Evolutionary conservation across 2,329 filamentous ascomycete genomes (phyloP), one percentile per base, ranked within the genome.

Genomic region (Venturia carpophila): DNA sequence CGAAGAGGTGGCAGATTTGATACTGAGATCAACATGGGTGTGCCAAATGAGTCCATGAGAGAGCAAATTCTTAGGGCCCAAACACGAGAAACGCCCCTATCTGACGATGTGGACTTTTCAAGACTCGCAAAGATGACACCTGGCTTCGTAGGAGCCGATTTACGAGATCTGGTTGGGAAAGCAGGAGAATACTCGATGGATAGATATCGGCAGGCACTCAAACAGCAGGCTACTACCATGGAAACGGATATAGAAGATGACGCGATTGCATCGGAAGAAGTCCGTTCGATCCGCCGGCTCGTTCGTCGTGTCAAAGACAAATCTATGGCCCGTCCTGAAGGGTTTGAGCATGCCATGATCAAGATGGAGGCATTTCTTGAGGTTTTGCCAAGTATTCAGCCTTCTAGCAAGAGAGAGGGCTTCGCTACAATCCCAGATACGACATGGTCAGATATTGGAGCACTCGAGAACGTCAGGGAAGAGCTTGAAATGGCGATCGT

Each of bases 351-450:
- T 15, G 78, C 85, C 15, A 77, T 79, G 0, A 84, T 90, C 56
- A 83, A 82, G 1, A 86, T 89, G 79, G 75, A 80, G 74, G 77
- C 96, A 68, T 94, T 97, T 75, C 79, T 88, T 30, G 79, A 81
- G 1, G 92, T 92, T 2, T 82, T 97, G 3, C 85, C 89, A 11
- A 84, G 84, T 66, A 84, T 96, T 67, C 84, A 91, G 73, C 86
- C 92, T 34, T 93, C 91, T 1, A 89, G 89, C 6, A 92, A 93
- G 74, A 87, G 92, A 62, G 93, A 99, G 77, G 94, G 94, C 60
- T 99, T 99, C 75, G 92, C 91, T 15, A 94, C 91, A 0, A 91
- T 97, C 56, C 94, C 94, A 9, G 88, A 92, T 73, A 93, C 94
- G 5, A 96, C 91, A 0, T 99, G 94, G 91, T 82, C 86, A 58